phyloP scores from a whole-genome alignment of 2,329 filamentous ascomycete species.

The Botrytis hyacinthi region DNA sequence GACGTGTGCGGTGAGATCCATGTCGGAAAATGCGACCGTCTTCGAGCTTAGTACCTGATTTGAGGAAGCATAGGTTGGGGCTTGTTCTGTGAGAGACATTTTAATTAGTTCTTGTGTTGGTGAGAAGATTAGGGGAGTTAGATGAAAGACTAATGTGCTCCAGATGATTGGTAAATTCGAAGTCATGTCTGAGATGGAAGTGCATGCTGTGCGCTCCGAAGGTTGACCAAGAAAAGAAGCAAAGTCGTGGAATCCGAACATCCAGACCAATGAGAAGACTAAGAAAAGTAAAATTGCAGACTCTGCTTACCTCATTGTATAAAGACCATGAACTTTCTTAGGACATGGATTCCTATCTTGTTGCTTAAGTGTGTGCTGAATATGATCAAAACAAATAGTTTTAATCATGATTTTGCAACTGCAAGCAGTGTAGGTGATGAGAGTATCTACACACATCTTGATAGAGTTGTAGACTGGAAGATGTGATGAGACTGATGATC shows the following conservation, averaged over 20 bases:
- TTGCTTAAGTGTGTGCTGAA: background rate
- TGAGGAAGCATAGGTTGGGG: background rate
- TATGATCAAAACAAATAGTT: slow-evolving; percentile 7
- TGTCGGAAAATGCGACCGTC: background rate
- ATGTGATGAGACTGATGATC: background rate
- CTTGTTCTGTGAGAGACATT: background rate
- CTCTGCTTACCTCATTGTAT: background rate
- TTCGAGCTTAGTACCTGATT: background rate
- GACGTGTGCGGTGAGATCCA: background rate
- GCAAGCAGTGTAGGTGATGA: background rate
- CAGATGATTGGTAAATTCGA: background rate
- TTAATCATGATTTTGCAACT: background rate
- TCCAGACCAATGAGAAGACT: background rate
- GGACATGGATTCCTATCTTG: background rate
- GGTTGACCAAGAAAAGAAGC: background rate
- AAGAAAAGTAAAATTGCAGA: background rate
- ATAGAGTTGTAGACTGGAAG: accelerated
- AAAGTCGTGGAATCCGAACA: background rate
- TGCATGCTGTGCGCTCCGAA: background rate
- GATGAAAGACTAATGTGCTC: background rate
- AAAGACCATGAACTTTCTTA: background rate
- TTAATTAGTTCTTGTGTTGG: background rate
- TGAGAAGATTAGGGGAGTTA: too few species aligned
- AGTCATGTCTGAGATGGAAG: background rate
- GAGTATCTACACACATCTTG: background rate